These are phyloP conservation scores for Pichia terricola DNA, from an alignment of 1,139 yeast species.

Conservation along the genomic window DNA sequence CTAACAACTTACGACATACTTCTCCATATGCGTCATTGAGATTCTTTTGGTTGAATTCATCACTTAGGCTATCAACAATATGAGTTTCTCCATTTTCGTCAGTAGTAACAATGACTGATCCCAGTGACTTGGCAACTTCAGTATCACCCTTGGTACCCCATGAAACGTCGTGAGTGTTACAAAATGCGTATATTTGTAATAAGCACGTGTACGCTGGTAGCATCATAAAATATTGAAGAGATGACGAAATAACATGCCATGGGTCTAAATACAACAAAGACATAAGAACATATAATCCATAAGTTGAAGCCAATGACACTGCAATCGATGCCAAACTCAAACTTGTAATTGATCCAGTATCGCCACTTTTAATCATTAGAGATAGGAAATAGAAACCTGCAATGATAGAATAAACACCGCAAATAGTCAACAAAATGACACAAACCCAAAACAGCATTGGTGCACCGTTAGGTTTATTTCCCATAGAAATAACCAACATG, in stretches of 20 bases:
- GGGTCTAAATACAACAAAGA: slow-evolving; percentile 83
- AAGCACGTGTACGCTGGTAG: slow-evolving; percentile 90
- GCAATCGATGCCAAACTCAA: slow-evolving; percentile 60
- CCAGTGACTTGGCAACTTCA: slow-evolving; percentile 55
- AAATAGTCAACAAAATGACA: slow-evolving; percentile 61
- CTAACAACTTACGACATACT: slow-evolving; percentile 62
- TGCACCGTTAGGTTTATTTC: slow-evolving; percentile 93
- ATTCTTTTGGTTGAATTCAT: slow-evolving; percentile 49
- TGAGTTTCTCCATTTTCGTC: slow-evolving; percentile 71
- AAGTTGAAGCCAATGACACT: slow-evolving; percentile 81
- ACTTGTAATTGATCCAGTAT: slow-evolving; percentile 29
- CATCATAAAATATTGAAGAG: slow-evolving; percentile 75
- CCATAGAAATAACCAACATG: slow-evolving; percentile 84
- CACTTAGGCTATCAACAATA: slow-evolving; percentile 50
- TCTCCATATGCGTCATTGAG: slow-evolving; percentile 82
- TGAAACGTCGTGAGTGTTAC: slow-evolving; percentile 92
- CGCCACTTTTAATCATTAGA: slow-evolving; percentile 37
- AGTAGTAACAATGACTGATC: slow-evolving; percentile 56
- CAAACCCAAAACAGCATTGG: slow-evolving; percentile 61
- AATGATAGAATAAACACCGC: slow-evolving; percentile 72
- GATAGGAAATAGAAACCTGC: slow-evolving; percentile 78
- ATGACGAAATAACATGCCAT: slow-evolving; percentile 85
- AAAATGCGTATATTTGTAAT: slow-evolving; percentile 84
- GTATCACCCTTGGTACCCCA: slow-evolving; percentile 98
- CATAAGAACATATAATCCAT: slow-evolving; percentile 75